Conservation (phyloP, 345 rosid species). For the Physaria fendleri region DNA sequence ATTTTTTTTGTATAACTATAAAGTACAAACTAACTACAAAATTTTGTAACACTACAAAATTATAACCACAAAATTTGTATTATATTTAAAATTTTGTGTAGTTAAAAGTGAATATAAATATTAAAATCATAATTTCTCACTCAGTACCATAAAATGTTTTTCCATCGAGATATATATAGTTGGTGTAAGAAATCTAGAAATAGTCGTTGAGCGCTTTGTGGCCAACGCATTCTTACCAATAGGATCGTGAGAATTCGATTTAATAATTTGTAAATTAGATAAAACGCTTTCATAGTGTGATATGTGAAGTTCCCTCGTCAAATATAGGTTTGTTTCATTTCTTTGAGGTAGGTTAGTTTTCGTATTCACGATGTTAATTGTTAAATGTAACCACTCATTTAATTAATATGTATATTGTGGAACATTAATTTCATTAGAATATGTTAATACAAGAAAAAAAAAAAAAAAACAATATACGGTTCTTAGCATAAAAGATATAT, state of each 20-base stretch:
- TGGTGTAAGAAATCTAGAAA: conserved; percentile 15
- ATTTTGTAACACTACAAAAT: too few relatives aligned
- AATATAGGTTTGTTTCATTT: conserved; percentile 13
- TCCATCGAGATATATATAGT: conserved; percentile 1
- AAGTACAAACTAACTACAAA: too few relatives aligned
- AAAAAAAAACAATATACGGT: too few relatives aligned
- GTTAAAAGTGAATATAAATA: too few relatives aligned
- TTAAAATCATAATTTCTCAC: too few relatives aligned
- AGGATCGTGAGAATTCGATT: background rate
- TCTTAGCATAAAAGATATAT: too few relatives aligned
- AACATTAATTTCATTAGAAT: conserved; percentile 1
- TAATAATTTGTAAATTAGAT: background rate
- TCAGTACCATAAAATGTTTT: background rate
- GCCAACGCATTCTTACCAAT: conserved; percentile 17
- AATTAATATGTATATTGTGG: background rate
- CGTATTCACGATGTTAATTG: conserved; percentile 15
- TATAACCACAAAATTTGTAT: too few relatives aligned
- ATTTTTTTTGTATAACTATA: too few relatives aligned
- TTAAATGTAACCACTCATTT: conserved; percentile 5
- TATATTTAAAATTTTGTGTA: too few relatives aligned
- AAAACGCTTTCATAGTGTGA: background rate
- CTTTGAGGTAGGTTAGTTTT: background rate
- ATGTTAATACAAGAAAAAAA: background rate
- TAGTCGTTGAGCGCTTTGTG: conserved; percentile 3
- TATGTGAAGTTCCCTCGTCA: conserved; percentile 9